Evolutionary conservation across 2,329 filamentous ascomycete species (phyloP).

Genomic region (Sclerotinia glacialis): DNA sequence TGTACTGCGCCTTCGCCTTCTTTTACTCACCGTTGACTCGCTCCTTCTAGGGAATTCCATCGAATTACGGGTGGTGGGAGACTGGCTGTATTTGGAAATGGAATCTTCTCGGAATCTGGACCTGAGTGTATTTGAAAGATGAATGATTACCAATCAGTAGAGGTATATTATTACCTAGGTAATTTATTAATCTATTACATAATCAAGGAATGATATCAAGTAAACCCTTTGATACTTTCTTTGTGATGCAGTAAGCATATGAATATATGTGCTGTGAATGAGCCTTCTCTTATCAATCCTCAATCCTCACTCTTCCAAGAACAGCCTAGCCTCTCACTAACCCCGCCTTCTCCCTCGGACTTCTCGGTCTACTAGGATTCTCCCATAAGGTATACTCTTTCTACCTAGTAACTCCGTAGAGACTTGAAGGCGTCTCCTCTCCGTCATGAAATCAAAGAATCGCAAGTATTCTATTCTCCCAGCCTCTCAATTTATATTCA

Average conservation of each 20-base stretch:
- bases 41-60: constrained; percentile 10
- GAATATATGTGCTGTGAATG: not conserved
- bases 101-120: constrained; percentile 13
- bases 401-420: too few species aligned
- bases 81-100: not conserved
- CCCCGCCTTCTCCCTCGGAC: constrained; percentile 5
- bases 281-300: not conserved
- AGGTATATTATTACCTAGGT: too few species aligned
- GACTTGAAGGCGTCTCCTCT: too few species aligned
- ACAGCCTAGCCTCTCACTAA: not conserved
- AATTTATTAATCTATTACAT: too few species aligned
- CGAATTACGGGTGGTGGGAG: not conserved
- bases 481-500: not conserved
- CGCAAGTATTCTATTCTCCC: not conserved
- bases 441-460: too few species aligned
- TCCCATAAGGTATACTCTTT: too few species aligned
- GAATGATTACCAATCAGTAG: constrained; percentile 2
- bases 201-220: too few species aligned
- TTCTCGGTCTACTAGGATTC: not conserved
- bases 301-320: not conserved
- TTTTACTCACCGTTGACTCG: constrained; percentile 4
- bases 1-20: constrained; percentile 21
- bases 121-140: not conserved
- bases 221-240: not conserved
- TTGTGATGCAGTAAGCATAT: too few species aligned